These are phyloP conservation scores for Yamadazyma atmosphaerica DNA, from an alignment of 1,139 yeast species.

Conservation along the genomic window DNA sequence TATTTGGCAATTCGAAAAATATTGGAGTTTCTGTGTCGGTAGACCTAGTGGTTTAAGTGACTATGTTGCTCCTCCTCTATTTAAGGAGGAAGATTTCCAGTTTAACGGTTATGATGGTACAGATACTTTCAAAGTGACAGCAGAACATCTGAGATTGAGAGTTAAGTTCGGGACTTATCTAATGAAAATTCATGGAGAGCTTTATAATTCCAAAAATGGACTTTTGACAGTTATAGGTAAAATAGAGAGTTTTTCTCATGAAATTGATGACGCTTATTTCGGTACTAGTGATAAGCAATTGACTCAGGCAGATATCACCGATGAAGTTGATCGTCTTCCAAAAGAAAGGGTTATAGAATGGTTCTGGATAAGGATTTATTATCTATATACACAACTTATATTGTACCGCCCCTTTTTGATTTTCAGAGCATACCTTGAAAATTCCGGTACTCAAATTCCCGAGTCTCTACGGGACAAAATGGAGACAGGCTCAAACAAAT, in stretches of 20 bases:
- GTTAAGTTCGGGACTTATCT: constrained; percentile 10
- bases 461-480: constrained; percentile 9
- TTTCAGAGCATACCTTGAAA: constrained; percentile 11
- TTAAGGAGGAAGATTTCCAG: constrained; percentile 8
- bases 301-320: constrained; percentile 7
- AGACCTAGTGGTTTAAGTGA: constrained; percentile 12
- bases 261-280: constrained; percentile 11
- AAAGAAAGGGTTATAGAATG: constrained; percentile 11
- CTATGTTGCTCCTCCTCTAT: constrained; percentile 7
- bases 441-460: constrained; percentile 7
- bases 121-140: constrained; percentile 5
- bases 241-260: constrained; percentile 12
- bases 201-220: constrained; percentile 12
- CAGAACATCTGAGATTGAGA: constrained; percentile 12
- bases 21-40: constrained; percentile 17
- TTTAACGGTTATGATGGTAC: constrained; percentile 10
- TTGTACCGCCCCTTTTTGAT: constrained; percentile 13
- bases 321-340: constrained; percentile 4
- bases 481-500: constrained; percentile 11
- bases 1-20: constrained; percentile 15
- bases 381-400: constrained; percentile 12
- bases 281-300: constrained; percentile 7
- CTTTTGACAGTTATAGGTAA: constrained; percentile 11
- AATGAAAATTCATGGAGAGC: constrained; percentile 11
- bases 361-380: constrained; percentile 16